phyloP scores from a whole-genome alignment of 495 filamentous ascomycete species.

The Umbilicaria muhlenbergii region DNA sequence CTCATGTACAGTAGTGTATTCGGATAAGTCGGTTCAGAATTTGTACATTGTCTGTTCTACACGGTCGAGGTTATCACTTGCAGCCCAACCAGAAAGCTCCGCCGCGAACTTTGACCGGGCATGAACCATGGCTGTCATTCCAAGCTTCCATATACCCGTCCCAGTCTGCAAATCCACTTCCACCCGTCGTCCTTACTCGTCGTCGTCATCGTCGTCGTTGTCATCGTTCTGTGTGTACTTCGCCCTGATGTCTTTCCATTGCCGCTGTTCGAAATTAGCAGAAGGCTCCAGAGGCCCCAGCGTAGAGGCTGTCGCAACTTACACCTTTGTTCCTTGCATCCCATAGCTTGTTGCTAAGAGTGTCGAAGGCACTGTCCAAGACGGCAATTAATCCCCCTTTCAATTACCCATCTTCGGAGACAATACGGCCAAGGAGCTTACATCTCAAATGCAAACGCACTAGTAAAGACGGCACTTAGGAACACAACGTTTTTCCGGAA shows the following conservation, averaged over 20 bases:
- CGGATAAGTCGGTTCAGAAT: no score
- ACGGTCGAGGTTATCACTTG: no score
- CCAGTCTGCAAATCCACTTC: no score
- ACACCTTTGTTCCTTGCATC: conserved; percentile 79
- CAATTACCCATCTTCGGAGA: not conserved
- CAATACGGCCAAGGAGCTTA: conserved; percentile 27
- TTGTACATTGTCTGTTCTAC: no score
- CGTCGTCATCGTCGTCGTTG: conserved; percentile 27
- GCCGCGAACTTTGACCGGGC: no score
- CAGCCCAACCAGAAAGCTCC: no score
- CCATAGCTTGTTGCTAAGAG: conserved; percentile 67
- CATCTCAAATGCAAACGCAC: conserved; percentile 90
- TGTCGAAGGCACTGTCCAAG: conserved; percentile 55
- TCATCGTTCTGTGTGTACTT: conserved; percentile 63
- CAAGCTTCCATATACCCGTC: no score
- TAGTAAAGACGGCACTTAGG: conserved; percentile 68
- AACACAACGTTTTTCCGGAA: conserved; percentile 77
- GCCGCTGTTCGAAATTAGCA: conserved; percentile 42
- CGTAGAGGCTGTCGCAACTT: conserved; percentile 24
- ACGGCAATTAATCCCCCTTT: conserved; percentile 7
- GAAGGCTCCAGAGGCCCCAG: not conserved
- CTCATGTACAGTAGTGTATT: no score
- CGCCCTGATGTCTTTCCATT: conserved; percentile 99
- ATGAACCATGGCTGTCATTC: no score
- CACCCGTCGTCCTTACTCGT: not conserved